These are phyloP conservation scores for Pisolithus marmoratus DNA, from an alignment of 768 basidiomycete species.

Conservation along the genomic window DNA sequence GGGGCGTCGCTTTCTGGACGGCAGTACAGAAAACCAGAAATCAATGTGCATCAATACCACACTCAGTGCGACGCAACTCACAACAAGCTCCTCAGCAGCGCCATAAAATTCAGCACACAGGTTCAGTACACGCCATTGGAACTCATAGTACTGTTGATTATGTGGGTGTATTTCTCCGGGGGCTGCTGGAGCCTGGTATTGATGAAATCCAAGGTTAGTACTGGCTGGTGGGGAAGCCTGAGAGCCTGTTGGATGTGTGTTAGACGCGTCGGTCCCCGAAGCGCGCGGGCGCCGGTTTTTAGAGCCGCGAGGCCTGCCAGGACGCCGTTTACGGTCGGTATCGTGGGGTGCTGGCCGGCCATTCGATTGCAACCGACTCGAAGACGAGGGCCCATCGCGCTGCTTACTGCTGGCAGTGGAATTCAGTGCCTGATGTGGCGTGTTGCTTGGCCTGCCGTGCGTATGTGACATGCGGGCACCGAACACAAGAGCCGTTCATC, in stretches of 20 bases:
- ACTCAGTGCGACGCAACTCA: constrained; percentile 35
- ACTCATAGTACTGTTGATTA: constrained; percentile 79
- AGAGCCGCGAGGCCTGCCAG: constrained; percentile 75
- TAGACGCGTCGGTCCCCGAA: constrained; percentile 18
- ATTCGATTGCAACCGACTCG: constrained; percentile 22
- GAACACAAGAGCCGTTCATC: not conserved
- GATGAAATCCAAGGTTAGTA: constrained; percentile 34
- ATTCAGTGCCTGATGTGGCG: constrained; percentile 11
- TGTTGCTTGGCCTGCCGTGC: constrained; percentile 21
- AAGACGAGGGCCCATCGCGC: constrained; percentile 4
- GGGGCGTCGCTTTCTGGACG: constrained; percentile 49
- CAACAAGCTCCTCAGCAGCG: constrained; percentile 78
- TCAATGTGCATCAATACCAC: constrained; percentile 5
- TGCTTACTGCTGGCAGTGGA: constrained; percentile 14
- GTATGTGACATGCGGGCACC: constrained; percentile 4
- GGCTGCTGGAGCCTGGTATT: constrained; percentile 36
- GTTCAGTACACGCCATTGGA: constrained; percentile 80
- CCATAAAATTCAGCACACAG: constrained; percentile 83
- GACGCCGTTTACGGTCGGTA: constrained; percentile 57
- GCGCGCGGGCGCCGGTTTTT: constrained; percentile 58
- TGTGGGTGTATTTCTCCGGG: constrained; percentile 50
- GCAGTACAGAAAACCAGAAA: constrained; percentile 1
- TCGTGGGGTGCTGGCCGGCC: constrained; percentile 25
- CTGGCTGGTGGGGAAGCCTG: constrained; percentile 28
- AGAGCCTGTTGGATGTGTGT: constrained; percentile 11